phyloP scores from a whole-genome alignment of 768 basidiomycete species.

The Serpula lacrymans region DNA sequence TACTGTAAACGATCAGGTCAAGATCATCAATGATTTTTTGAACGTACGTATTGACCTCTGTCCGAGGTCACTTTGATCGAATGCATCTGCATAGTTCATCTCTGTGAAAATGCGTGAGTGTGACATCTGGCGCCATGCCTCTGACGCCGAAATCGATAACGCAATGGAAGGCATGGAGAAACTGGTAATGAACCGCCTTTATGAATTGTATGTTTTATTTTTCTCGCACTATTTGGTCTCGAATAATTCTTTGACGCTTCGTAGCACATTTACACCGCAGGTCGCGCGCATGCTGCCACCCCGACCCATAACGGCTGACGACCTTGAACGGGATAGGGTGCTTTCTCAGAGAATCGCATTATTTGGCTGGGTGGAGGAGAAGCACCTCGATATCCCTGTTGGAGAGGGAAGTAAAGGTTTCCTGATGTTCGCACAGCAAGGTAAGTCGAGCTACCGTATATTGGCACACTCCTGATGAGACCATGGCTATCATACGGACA shows the following conservation, averaged over 20 bases:
- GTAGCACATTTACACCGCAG: conserved; percentile 90
- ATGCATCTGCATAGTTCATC: conserved; percentile 66
- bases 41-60: conserved; percentile 53
- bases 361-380: conserved; percentile 87
- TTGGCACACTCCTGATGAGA: background rate
- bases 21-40: conserved; percentile 92
- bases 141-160: conserved; percentile 88
- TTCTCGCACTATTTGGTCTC: background rate
- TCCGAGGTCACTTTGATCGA: conserved; percentile 24
- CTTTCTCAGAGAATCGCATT: conserved; percentile 85
- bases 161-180: conserved; percentile 99
- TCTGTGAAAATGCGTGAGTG: conserved; percentile 78
- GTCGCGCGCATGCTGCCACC: conserved; percentile 62
- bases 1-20: conserved; percentile 90
- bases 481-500: conserved; percentile 21
- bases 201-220: conserved; percentile 76
- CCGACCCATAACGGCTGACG: conserved; percentile 85
- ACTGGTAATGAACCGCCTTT: conserved; percentile 96
- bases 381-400: conserved; percentile 87
- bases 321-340: conserved; percentile 93
- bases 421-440: conserved; percentile 85
- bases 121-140: conserved; percentile 78
- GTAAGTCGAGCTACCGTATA: conserved; percentile 32
- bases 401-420: conserved; percentile 76
- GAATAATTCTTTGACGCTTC: conserved; percentile 1